Percentiles rank a stretch among this genome's conserved stretches.
These are phyloP conservation scores for Tuber aestivum DNA, from an alignment of 495 filamentous ascomycete species.

Conservation along the genomic window DNA sequence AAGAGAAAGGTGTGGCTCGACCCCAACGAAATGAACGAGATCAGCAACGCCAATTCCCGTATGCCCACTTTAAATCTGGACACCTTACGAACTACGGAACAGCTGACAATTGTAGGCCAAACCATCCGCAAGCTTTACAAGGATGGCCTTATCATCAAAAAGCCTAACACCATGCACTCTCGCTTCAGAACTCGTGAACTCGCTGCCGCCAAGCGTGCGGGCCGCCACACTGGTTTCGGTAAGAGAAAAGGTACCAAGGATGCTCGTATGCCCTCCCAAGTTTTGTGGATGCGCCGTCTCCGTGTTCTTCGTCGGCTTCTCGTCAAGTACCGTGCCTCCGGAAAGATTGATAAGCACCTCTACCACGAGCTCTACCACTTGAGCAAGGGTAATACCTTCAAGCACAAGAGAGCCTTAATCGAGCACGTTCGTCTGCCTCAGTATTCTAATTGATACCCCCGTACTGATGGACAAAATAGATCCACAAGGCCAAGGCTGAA, in stretches of 20 bases:
- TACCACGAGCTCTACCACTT: slow-evolving; percentile 99
- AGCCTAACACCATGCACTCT: slow-evolving; percentile 99
- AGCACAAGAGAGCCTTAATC: slow-evolving; percentile 99
- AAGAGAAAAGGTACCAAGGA: slow-evolving; percentile 99
- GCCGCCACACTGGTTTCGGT: slow-evolving; percentile 96
- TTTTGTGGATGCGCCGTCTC: slow-evolving; percentile 99
- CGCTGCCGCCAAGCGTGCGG: slow-evolving; percentile 79
- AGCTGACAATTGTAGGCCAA: slow-evolving; percentile 50
- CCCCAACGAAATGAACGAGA: slow-evolving; percentile 98
- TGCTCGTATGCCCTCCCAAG: slow-evolving; percentile 95
- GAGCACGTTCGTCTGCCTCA: slow-evolving; percentile 81
- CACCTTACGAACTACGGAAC: not conserved
- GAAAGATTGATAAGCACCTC: slow-evolving; percentile 99
- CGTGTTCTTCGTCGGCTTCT: slow-evolving; percentile 97
- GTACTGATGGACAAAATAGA: slow-evolving; percentile 52
- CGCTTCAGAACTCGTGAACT: slow-evolving; percentile 88
- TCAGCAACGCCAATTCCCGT: slow-evolving; percentile 99
- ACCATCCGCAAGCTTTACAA: slow-evolving; percentile 99
- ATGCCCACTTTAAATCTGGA: slow-evolving; percentile 4
- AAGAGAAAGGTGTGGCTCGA: slow-evolving; percentile 99
- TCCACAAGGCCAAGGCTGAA: slow-evolving; percentile 99
- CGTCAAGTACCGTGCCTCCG: slow-evolving; percentile 97
- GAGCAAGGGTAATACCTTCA: slow-evolving; percentile 99
- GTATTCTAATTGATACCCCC: not conserved
- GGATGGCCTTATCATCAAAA: slow-evolving; percentile 99